Evolutionary conservation across 306 rosid genomes (phyloP).

Genomic region (Begonia peltatifolia): DNA sequence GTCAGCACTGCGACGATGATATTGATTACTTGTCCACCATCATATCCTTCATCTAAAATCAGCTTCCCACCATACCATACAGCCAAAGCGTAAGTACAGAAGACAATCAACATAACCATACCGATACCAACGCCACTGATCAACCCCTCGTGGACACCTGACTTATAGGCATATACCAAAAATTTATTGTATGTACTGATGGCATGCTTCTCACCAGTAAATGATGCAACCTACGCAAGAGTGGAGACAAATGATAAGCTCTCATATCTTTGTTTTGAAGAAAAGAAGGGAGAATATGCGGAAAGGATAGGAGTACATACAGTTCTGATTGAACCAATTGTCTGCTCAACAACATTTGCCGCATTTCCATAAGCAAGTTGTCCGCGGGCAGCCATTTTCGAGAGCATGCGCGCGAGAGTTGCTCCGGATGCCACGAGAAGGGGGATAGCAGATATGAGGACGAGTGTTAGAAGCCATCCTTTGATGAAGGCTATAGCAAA

Average conservation of each 20-base stretch:
- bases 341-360: conserved; percentile 72
- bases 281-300: background rate
- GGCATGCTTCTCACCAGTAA: conserved; percentile 77
- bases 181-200: conserved; percentile 33
- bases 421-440: conserved; percentile 57
- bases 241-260: conserved; percentile 1
- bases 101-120: conserved; percentile 37
- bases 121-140: conserved; percentile 57
- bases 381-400: conserved; percentile 52
- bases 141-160: conserved; percentile 61
- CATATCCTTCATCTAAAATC: conserved; percentile 62
- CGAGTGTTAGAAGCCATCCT: conserved; percentile 86
- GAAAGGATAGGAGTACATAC: conserved; percentile 20
- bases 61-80: conserved; percentile 74
- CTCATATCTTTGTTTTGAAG: conserved; percentile 6
- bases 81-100: conserved; percentile 55
- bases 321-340: conserved; percentile 80
- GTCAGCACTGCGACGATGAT: conserved; percentile 67
- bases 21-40: conserved; percentile 62
- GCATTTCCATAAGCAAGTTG: conserved; percentile 76
- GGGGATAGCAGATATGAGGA: conserved; percentile 71
- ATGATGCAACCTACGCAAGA: conserved; percentile 55
- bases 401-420: conserved; percentile 31
- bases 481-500: conserved; percentile 52
- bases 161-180: conserved; percentile 54